Base-by-base conservation (phyloP, 2,329 filamentous ascomycete species). In the Mariannaea sp. region DNA sequence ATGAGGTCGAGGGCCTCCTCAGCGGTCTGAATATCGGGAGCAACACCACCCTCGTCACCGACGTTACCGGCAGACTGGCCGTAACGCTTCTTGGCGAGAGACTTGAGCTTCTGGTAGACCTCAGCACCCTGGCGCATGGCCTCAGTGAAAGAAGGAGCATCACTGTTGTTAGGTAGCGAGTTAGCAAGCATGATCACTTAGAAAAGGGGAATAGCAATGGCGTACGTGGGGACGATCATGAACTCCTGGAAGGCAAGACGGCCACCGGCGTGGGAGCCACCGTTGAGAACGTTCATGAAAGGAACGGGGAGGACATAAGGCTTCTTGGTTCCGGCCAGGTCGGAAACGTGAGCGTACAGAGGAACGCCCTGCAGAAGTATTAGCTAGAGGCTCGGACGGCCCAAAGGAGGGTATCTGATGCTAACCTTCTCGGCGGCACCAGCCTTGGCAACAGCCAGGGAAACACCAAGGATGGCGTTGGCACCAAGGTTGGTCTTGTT, bases 31-130 rank as follows among this genome's bases (percentile, higher is more conserved):
- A 99, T 97, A 86, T 97, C 92, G 68, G 94, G 94, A 68, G 94
- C 94, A 72, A 99, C 94, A 88, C 94, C 94, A 84, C 94, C 94
- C 87, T 99, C 94, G 74, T 99, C 94, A 79, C 94, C 94, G 65
- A 99, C 94, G 76, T 99, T 99, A 76, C 93, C 94, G 65, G 94
- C 94, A 62, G 94, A 97, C 80, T 96, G 93, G 73, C 94, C 94
- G 77, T 99, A 99, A 85, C 90, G 94, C 90, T 97, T 94, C 90
- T 97, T 97, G 76, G 94, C 92, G 59, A 97, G 86, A 69, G 83
- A 71, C 89, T 99, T 99, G 70, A 99, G 89, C 79, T 90, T 89
- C 79, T 97, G 93, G 88, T 99, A 99, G 70, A 97, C 92, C 80
- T 99, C 94, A 69, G 93, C 80, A 76, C 94, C 94, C 80, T 96